phyloP scores from a whole-genome alignment of 257 asterid genomes.

The Petrea volubilis region DNA sequence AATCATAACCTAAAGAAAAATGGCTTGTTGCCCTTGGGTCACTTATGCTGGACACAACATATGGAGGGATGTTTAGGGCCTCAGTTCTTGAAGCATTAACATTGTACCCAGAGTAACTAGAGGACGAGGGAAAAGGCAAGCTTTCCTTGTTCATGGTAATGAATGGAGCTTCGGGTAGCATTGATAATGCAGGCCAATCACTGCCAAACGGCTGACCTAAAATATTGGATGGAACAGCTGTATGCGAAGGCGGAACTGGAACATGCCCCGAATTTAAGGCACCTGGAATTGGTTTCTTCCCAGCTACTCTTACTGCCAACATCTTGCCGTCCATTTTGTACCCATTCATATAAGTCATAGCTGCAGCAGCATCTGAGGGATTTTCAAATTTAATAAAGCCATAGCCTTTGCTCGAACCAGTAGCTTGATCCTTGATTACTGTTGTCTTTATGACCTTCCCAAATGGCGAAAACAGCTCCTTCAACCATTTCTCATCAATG shows the following conservation, averaged over 20 bases:
- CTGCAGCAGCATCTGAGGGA: slow-evolving; percentile 30
- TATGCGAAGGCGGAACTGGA: not conserved
- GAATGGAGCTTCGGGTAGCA: slow-evolving; percentile 21
- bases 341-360: slow-evolving; percentile 37
- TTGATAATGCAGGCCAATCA: not conserved
- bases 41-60: not conserved
- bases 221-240: not conserved
- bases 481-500: slow-evolving; percentile 28
- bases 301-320: slow-evolving; percentile 38
- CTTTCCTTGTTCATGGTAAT: not conserved
- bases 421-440: slow-evolving; percentile 29
- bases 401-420: slow-evolving; percentile 39
- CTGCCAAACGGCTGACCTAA: slow-evolving; percentile 8
- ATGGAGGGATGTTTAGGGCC: not conserved
- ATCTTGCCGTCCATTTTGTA: slow-evolving; percentile 30
- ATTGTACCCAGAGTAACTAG: not conserved
- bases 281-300: slow-evolving; percentile 17
- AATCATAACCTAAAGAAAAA: not conserved
- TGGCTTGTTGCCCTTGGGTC: slow-evolving; percentile 1
- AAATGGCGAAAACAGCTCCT: slow-evolving; percentile 36
- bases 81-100: slow-evolving; percentile 5
- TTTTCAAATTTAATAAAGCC: slow-evolving; percentile 38
- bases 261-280: not conserved
- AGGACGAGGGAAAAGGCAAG: not conserved
- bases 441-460: slow-evolving; percentile 30